Evolutionary conservation across 1,139 yeast genomes (phyloP), one percentile per base, ranked within the genome.

Genomic region (Suhomyces wounanorum): DNA sequence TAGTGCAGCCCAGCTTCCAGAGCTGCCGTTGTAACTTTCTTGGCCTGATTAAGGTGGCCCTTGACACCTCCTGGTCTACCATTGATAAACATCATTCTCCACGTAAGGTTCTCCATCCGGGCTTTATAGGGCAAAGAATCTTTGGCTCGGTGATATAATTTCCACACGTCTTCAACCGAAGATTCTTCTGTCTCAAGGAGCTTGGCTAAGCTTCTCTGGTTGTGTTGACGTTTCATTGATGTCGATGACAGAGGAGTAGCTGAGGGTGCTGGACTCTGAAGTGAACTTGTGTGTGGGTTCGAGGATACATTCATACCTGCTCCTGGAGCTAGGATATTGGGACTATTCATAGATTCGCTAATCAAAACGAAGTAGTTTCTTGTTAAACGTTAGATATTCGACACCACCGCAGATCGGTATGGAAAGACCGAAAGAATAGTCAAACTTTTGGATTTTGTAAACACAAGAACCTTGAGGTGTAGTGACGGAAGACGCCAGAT

Each of bases 1-100:
- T 25, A 11, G 14, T 10, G 23, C 35, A 16, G 35, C 10, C 25
- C 8, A 33, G 13, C 3, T 11, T 18, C 39, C 13, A 8, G 23
- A 14, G 40, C 4, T 11, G 14, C 33, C 11, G n/a, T 9, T 13
- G 8, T 30, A 5, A 10, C 11, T 5, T 2, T 9, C 8, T 13
- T 10, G 8, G n/a, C 6, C 11, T 30, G 5, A 11, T 30, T 13
- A 10, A 25, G 31, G 18, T n/a, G 6, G 37, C 14, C 42, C 13
- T 21, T 38, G 30, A n/a, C 9, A 7, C 42, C 42, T 25, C 42
- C 42, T 1, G 42, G 48, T 14, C 43, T 41, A 40, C 75, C 65
- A 55, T 81, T 80, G 61, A 87, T 72, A 47, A 78, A 81, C 91
- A 89, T 86, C 83, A 90, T 79, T 55, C 96, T 70, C 96, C 96